Conservation (phyloP, 2,329 filamentous ascomycete species). For the Acrodontium crateriforme region DNA sequence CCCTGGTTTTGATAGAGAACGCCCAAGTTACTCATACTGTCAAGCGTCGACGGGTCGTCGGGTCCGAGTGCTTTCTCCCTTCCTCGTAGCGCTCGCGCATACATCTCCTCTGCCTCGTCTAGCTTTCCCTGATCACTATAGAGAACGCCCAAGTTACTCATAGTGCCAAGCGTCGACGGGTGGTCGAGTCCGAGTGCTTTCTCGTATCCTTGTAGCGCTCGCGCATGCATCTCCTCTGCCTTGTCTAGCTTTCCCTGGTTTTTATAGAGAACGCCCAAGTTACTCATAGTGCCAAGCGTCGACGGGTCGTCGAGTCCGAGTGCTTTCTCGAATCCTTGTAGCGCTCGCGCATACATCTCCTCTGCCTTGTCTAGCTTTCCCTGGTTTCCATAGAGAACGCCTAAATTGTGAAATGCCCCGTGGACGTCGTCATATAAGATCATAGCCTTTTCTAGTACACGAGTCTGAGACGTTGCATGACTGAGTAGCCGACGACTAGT, state of each 20-base stretch:
- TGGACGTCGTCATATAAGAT: too few species aligned
- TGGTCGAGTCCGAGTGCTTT: slow-evolving; percentile 4
- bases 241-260: slow-evolving; percentile 6
- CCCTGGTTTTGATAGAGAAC: slow-evolving; percentile 5
- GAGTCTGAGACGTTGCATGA: background rate
- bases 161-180: slow-evolving; percentile 4
- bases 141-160: slow-evolving; percentile 4
- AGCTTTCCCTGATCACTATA: slow-evolving; percentile 3
- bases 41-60: slow-evolving; percentile 5
- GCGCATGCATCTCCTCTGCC: slow-evolving; percentile 7
- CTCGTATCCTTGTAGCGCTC: slow-evolving; percentile 5
- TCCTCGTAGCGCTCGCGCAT: slow-evolving; percentile 2
- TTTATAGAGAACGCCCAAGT: slow-evolving; percentile 3
- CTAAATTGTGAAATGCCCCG: slow-evolving; percentile 2
- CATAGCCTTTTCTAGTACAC: background rate
- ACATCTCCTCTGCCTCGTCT: slow-evolving; percentile 2
- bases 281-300: slow-evolving; percentile 7
- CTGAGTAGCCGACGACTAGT: background rate
- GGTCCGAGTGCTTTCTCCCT: slow-evolving; percentile 4
- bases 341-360: slow-evolving; percentile 2
- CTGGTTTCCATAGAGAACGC: slow-evolving; percentile 3
- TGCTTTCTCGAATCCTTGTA: slow-evolving; percentile 3
- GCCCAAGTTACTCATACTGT: slow-evolving; percentile 5
- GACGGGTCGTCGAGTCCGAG: slow-evolving; percentile 3
- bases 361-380: background rate